Base-by-base conservation (phyloP, 2,329 filamentous ascomycete genomes). In the Mycosphaerella sp. region DNA sequence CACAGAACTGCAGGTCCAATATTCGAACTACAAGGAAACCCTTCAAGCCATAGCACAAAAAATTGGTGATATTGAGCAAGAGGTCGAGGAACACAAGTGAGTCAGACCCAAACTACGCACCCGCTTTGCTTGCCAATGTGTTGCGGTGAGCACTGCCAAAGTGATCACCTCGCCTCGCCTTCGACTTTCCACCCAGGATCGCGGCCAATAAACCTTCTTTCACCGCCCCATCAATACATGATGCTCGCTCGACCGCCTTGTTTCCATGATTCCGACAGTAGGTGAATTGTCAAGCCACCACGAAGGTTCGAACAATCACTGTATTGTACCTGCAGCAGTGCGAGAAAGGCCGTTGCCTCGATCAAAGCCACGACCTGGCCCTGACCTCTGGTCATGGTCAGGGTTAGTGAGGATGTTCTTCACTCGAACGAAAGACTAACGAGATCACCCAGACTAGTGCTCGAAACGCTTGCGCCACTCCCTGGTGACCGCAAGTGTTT, bases 81-180 rank as follows among this genome's bases (percentile, higher is more conserved):
- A 97, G 71, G 85, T 88, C 17, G 93, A 98, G 72, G 93, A 98
- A 72, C 93, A 98, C 78, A 97, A 95, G 93, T 97, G 75, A 70
- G 73, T 56, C 14, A 48, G 48, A 42, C 38, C 41, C 26, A 1
- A 6, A 26, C 26, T 41, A 10, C 44, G 32, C 12, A 6, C 14
- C 26, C 6, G 10, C 36, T 10, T 34, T 34, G 21, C 14, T 42
- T 23, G 40, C 50, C 47, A 42, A 48, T 39, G 36, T 12, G 2
- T 48, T 48, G 49, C 61, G 60, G 61, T 63, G 62, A 51, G 31
- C 39, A 34, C 31, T 17, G 32, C 29, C 31, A 12, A 34, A 9
- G 40, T 12, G 40, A 44, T 31, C 48, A 45, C 58, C 54, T 60
- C 60, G 64, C 69, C 68, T 66, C 53, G 55, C 46, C 49, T 57